Base-by-base conservation (phyloP, 2,329 filamentous ascomycete species). In the Neofusicoccum kwambonambiense region DNA sequence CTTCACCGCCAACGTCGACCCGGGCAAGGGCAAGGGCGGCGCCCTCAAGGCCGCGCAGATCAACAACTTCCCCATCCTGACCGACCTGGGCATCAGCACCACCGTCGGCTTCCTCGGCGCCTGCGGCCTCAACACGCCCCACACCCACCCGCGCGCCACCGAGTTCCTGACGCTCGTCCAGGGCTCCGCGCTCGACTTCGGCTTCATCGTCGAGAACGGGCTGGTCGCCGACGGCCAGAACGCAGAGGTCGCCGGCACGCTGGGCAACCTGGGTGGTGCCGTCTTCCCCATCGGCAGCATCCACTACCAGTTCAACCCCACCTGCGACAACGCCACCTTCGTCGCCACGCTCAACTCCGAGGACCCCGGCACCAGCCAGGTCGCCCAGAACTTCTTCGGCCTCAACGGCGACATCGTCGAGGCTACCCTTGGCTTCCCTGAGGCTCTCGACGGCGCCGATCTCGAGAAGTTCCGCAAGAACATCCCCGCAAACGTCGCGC, bases 221-320 rank as follows among this genome's bases (percentile, higher is more conserved):
- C 73, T 82, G 41, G 73, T 79, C 17, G 64, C 62, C 4, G 66
- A 71, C 6, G 71, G 69, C 34, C 66, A 76, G 11, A 60, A 47
- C 27, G 74, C 75, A 15, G 79, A 81, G 66, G 73, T 82, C 66
- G 73, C 75, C 27, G 76, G 78, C 8, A 71, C 69, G 3, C 72
- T 82, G 22, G 70, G 71, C 50, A 74, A 77, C 45, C 79, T 78
- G 70, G 76, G 82, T 61, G 80, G 78, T 62, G 81, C 81, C n/a
- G 78, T 82, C 11, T 81, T 82, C 70, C 80, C 80, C 13, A 72
- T 76, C 64, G 81, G 81, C 17, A 72, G 68, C 64, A 81, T 83
- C 66, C 81, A 83, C 69, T 82, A 77, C 72, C 79, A 83, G 69
- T 78, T 82, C 75, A 83, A 83, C 73, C 72, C 77, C 39, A 75